A percentile compares a stretch with the other conserved stretches of the same genome.
Evolutionary conservation across 2,329 filamentous ascomycete species (phyloP).

Genomic region (Fusarium begoniae): DNA sequence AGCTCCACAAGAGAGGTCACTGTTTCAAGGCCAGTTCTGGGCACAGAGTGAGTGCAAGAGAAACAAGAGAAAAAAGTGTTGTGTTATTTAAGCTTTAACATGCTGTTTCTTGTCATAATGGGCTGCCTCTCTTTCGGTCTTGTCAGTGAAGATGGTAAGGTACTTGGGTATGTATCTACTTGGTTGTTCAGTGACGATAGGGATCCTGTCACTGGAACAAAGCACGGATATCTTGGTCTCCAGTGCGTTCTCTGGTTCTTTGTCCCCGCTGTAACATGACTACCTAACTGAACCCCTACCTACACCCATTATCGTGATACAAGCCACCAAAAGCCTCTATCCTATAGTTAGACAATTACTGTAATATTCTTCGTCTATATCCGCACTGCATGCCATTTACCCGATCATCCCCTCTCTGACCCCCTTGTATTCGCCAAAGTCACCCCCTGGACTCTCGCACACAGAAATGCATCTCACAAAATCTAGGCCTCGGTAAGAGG

Average conservation of each 20-base stretch:
- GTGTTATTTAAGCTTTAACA: slow-evolving; percentile 11
- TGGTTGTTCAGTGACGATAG: background rate
- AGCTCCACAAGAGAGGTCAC: background rate
- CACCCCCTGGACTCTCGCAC: slow-evolving; percentile 1
- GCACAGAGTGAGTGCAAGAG: background rate
- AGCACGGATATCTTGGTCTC: background rate
- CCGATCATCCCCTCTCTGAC: background rate
- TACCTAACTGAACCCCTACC: background rate
- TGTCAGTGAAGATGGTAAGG: background rate
- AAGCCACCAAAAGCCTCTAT: background rate
- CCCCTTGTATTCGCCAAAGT: background rate
- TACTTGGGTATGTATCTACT: too few species aligned
- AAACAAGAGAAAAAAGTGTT: too few species aligned
- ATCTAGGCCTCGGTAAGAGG: slow-evolving; percentile 1
- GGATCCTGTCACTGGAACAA: background rate
- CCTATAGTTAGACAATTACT: background rate
- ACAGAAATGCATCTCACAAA: slow-evolving; percentile 15
- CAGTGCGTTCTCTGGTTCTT: background rate
- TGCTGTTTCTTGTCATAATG: background rate
- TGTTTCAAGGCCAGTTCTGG: background rate
- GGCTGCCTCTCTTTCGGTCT: slow-evolving; percentile 27
- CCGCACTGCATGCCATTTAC: background rate
- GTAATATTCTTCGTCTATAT: background rate
- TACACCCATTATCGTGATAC: background rate
- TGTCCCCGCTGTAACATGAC: background rate